Percentiles rank a stretch among this genome's conserved stretches.
Conservation (phyloP, 768 basidiomycete genomes). For the Suillus placidus region DNA sequence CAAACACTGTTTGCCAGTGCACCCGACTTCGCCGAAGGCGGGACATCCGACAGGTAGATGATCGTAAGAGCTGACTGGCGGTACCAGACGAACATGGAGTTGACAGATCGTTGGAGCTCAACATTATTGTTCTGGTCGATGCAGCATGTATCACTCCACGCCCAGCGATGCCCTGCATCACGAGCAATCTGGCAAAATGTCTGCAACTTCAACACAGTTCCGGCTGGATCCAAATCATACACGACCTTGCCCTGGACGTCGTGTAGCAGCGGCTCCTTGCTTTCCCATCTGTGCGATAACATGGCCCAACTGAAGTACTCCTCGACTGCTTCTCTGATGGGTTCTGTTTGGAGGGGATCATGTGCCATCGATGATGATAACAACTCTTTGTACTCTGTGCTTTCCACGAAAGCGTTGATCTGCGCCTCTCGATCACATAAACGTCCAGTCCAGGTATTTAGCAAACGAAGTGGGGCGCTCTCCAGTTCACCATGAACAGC, state of each 20-base stretch:
- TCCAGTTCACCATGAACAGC: background rate
- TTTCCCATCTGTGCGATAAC: background rate
- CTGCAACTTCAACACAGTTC: background rate
- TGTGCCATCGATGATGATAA: background rate
- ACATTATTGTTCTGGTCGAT: background rate
- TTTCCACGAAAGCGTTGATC: background rate
- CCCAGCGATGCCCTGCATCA: background rate
- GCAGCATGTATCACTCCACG: background rate
- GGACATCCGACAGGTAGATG: background rate
- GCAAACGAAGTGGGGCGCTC: background rate
- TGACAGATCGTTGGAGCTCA: background rate
- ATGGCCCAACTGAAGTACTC: background rate
- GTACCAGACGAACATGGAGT: constrained; percentile 19
- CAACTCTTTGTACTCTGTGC: background rate
- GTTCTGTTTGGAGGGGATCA: background rate
- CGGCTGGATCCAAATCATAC: background rate
- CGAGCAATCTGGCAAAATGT: background rate
- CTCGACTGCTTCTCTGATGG: background rate
- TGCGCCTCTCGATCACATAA: background rate
- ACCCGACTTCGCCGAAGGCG: background rate
- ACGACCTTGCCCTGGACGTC: background rate
- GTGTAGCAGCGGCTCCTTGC: background rate
- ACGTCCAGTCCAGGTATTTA: background rate
- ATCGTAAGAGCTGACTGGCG: constrained; percentile 12
- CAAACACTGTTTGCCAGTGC: constrained; percentile 12